Conservation (phyloP, 2,329 filamentous ascomycete species). For the Neodidymelliopsis sp. region DNA sequence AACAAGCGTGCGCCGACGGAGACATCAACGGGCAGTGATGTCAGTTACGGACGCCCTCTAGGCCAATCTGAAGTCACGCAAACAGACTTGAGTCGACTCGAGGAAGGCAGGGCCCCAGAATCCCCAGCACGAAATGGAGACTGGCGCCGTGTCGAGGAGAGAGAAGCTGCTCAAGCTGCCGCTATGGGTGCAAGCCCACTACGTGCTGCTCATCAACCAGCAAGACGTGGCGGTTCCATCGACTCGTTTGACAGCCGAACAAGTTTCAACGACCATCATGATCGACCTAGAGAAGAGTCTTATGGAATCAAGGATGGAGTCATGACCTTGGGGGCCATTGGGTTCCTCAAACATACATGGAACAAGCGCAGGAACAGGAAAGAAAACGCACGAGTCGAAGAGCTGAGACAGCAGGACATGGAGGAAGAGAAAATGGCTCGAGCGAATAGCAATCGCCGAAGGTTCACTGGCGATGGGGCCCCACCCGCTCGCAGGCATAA, state of each 20-base stretch:
- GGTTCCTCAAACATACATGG: conserved; percentile 54
- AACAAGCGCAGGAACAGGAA: conserved; percentile 63
- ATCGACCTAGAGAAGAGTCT: conserved; percentile 27
- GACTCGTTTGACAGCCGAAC: conserved; percentile 52
- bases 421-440: conserved; percentile 62
- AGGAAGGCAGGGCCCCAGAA: conserved; percentile 62
- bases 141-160: conserved; percentile 50
- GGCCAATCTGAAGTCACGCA: conserved; percentile 58
- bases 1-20: conserved; percentile 52
- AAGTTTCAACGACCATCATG: conserved; percentile 46
- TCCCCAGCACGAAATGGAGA: conserved; percentile 51
- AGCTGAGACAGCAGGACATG: conserved; percentile 58
- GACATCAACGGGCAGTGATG: conserved; percentile 56
- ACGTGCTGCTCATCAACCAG: conserved; percentile 38
- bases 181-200: conserved; percentile 58
- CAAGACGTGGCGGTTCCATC: conserved; percentile 48
- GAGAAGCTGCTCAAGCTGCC: conserved; percentile 47
- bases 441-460: conserved; percentile 63
- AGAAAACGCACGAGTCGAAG: conserved; percentile 67
- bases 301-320: conserved; percentile 56
- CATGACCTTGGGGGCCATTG: conserved; percentile 54
- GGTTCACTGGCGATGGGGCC: conserved; percentile 72
- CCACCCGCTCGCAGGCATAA: conserved; percentile 37
- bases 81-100: conserved; percentile 57
- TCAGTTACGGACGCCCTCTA: conserved; percentile 61